A percentile compares a stretch with the other conserved stretches of the same genome.
Evolutionary conservation across 129 eudicot genomes (phyloP).

Genomic region (Kitagawia praeruptora): DNA sequence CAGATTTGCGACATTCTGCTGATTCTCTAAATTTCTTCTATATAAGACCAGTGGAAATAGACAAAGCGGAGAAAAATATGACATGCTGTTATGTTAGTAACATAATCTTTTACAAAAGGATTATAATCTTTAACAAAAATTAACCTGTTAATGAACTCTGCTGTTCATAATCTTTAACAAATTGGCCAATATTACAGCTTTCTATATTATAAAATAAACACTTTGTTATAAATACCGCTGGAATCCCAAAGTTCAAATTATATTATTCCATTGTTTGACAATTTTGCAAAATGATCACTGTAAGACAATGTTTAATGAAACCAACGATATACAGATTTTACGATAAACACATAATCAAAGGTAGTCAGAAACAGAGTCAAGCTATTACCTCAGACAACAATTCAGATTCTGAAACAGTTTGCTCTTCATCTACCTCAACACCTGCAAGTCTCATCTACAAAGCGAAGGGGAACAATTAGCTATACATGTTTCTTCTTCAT

Average conservation of each 20-base stretch:
- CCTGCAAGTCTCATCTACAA: constrained; percentile 67
- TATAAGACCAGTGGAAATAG: too few relatives aligned
- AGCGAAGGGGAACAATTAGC: not conserved
- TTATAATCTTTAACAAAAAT: too few relatives aligned
- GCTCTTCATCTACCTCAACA: constrained; percentile 70
- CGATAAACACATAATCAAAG: not conserved
- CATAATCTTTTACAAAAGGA: too few relatives aligned
- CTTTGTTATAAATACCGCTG: not conserved
- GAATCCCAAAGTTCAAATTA: not conserved
- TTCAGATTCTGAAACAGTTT: constrained; percentile 73
- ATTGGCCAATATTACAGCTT: not conserved
- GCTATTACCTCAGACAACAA: constrained; percentile 63
- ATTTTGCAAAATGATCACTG: not conserved
- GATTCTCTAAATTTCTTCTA: too few relatives aligned
- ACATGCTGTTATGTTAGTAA: too few relatives aligned
- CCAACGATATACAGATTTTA: not conserved
- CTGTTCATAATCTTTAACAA: not conserved
- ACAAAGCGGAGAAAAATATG: too few relatives aligned
- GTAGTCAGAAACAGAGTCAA: not conserved
- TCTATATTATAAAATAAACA: not conserved
- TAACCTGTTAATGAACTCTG: not conserved
- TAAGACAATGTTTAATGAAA: not conserved
- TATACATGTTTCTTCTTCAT: not conserved
- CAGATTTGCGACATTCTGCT: too few relatives aligned
- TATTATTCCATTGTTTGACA: not conserved